Evolutionary conservation across 2,329 filamentous ascomycete genomes (phyloP).

Genomic region (Trichoderma sp.): DNA sequence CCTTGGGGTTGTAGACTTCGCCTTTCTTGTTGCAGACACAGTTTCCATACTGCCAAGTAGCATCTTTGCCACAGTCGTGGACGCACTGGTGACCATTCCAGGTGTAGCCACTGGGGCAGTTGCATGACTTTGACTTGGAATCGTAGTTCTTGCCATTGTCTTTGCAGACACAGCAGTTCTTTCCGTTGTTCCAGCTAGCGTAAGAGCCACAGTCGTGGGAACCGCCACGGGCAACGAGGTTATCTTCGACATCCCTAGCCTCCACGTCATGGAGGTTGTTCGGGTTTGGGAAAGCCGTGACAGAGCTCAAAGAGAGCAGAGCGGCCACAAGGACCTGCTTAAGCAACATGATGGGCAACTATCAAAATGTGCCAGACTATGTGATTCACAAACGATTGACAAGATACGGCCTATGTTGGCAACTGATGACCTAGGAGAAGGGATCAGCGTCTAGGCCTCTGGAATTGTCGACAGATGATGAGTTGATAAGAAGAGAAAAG

Average conservation of each 20-base stretch:
- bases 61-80: conserved; percentile 20
- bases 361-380: neutral
- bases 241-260: conserved; percentile 11
- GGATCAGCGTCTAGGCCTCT: neutral
- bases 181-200: conserved; percentile 12
- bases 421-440: neutral
- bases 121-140: conserved; percentile 18
- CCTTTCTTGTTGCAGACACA: conserved; percentile 20
- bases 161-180: conserved; percentile 23
- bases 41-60: conserved; percentile 17
- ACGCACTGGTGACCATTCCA: conserved; percentile 19
- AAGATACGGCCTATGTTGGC: neutral
- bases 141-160: conserved; percentile 20
- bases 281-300: conserved; percentile 20
- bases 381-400: neutral
- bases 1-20: conserved; percentile 9
- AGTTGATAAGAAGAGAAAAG: neutral
- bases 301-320: conserved; percentile 18
- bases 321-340: conserved; percentile 16
- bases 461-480: neutral
- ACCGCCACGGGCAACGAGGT: neutral
- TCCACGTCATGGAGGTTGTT: conserved; percentile 13
- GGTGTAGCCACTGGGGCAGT: conserved; percentile 1
- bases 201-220: conserved; percentile 17
- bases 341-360: conserved; percentile 16